phyloP scores from a whole-genome alignment of 129 eudicot species.

The Flaveria sonorensis region DNA sequence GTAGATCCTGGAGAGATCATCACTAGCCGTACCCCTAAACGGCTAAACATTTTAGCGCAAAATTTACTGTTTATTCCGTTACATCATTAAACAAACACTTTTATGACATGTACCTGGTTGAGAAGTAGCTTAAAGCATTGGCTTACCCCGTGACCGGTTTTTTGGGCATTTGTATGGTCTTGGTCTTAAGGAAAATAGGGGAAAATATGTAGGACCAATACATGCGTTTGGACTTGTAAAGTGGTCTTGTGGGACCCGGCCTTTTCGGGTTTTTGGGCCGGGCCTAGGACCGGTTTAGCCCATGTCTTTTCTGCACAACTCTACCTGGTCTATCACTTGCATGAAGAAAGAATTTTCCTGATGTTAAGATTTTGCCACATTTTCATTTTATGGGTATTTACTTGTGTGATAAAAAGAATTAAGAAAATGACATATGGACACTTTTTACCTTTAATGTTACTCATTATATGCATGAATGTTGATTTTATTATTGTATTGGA shows the following conservation, averaged over 20 bases:
- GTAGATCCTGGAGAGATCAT: no score
- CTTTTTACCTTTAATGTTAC: neutral
- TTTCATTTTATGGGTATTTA: neutral
- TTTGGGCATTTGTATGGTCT: no score
- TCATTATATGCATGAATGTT: constrained; percentile 4
- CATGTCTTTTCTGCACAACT: neutral
- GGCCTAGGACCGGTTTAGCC: neutral
- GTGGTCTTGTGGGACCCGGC: neutral
- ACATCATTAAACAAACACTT: neutral
- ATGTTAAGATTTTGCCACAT: neutral
- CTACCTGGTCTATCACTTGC: neutral
- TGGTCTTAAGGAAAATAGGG: no score
- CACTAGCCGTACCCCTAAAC: neutral
- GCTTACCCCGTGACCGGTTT: no score
- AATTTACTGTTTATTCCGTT: neutral
- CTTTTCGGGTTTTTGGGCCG: neutral
- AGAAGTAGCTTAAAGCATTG: no score
- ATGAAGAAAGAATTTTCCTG: neutral
- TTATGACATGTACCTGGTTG: neutral
- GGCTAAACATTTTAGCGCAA: neutral
- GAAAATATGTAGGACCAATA: no score
- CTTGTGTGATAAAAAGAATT: neutral
- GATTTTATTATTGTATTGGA: neutral
- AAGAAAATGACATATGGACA: neutral
- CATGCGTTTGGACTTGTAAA: no score